Conservation (phyloP, 2,329 filamentous ascomycete species). For the Colletotrichum cereale region DNA sequence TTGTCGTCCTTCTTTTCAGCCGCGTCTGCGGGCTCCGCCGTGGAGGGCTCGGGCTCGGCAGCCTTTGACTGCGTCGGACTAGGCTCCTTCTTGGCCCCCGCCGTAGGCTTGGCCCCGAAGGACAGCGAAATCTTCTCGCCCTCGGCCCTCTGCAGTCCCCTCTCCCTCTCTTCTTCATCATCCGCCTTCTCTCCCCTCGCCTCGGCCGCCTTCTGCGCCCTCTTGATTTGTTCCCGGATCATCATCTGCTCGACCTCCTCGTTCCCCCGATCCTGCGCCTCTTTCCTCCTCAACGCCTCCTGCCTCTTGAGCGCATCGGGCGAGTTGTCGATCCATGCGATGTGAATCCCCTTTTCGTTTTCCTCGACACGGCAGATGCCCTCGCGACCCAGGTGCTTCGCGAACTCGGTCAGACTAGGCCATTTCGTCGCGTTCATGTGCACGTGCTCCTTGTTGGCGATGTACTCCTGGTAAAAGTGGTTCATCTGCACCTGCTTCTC, state of each 20-base stretch:
- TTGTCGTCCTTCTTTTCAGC: slow-evolving; percentile 40
- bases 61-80: slow-evolving; percentile 39
- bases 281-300: slow-evolving; percentile 85
- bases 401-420: slow-evolving; percentile 89
- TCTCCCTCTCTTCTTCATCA: slow-evolving; percentile 54
- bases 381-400: slow-evolving; percentile 86
- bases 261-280: slow-evolving; percentile 89
- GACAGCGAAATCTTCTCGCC: slow-evolving; percentile 83
- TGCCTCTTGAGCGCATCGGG: slow-evolving; percentile 85
- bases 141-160: slow-evolving; percentile 70
- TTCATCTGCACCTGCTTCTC: slow-evolving; percentile 93
- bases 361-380: slow-evolving; percentile 93
- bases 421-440: slow-evolving; percentile 96
- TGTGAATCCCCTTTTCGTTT: slow-evolving; percentile 84
- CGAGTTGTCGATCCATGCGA: slow-evolving; percentile 92
- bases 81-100: slow-evolving; percentile 36
- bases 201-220: slow-evolving; percentile 74
- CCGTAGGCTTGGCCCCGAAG: slow-evolving; percentile 65
- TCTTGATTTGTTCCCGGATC: slow-evolving; percentile 85
- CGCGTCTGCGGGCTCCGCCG: slow-evolving; percentile 31
- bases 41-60: slow-evolving; percentile 42
- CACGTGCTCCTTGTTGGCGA: slow-evolving; percentile 86
- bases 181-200: slow-evolving; percentile 57
- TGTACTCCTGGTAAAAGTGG: slow-evolving; percentile 95
- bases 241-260: slow-evolving; percentile 89